These are phyloP conservation scores for Chlorella sp. DNA, from an alignment of 139 green algal genomes.

Conservation along the genomic window DNA sequence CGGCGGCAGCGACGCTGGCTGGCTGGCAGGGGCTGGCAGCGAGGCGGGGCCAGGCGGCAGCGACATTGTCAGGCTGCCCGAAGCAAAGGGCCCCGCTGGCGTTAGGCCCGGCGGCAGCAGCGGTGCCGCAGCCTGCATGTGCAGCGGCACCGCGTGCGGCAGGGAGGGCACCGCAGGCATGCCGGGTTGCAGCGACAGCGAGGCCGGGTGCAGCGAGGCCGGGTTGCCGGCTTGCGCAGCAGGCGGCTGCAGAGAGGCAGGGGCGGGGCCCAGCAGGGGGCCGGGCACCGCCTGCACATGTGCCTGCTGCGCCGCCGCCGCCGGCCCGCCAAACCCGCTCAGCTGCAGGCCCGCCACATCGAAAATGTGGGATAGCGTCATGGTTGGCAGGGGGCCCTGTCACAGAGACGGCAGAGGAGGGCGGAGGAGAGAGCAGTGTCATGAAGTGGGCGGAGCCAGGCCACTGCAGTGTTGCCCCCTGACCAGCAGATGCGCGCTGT, in stretches of 20 bases:
- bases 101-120: slow-evolving; percentile 21
- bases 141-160: neutral
- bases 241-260: neutral
- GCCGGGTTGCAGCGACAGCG: no score
- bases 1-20: no score
- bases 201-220: neutral
- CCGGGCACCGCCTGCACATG: neutral
- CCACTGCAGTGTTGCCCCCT: no score
- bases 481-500: no score
- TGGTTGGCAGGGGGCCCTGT: neutral
- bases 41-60: neutral
- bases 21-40: no score
- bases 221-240: no score
- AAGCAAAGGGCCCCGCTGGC: slow-evolving; percentile 15
- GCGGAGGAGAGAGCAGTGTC: neutral
- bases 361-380: slow-evolving; percentile 27
- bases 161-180: no score
- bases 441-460: no score
- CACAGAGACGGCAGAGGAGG: no score
- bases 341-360: slow-evolving; percentile 9
- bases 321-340: neutral
- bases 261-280: neutral
- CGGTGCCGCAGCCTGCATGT: neutral
- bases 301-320: neutral
- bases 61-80: neutral